Evolutionary conservation across 1,284 basidiomycete genomes (phyloP).

Genomic region (Apiotrichum mycotoxinovorans): DNA sequence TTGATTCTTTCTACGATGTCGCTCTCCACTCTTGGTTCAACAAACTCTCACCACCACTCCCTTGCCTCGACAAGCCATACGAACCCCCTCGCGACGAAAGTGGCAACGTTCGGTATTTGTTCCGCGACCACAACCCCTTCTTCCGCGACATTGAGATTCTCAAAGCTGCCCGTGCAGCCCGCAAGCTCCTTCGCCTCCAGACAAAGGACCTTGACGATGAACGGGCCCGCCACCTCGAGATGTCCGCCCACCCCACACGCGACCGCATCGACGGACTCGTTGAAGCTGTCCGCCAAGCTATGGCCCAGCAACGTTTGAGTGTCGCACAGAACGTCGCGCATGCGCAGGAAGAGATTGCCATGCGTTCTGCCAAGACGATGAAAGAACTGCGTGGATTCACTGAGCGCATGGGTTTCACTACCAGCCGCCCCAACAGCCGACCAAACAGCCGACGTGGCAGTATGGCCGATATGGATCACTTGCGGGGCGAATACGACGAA

Average conservation of each 20-base stretch:
- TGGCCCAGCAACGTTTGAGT: conserved; percentile 35
- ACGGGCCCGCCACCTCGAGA: conserved; percentile 17
- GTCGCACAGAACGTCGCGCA: conserved; percentile 33
- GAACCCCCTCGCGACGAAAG: conserved; percentile 44
- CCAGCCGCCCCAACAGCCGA: conserved; percentile 7
- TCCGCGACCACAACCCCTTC: conserved; percentile 56
- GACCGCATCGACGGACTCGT: conserved; percentile 31
- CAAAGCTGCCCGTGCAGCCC: conserved; percentile 53
- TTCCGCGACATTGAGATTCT: conserved; percentile 53
- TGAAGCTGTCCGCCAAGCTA: conserved; percentile 41
- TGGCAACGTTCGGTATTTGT: conserved; percentile 51
- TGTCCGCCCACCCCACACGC: conserved; percentile 16
- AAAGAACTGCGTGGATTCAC: conserved; percentile 39
- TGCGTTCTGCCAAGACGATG: conserved; percentile 39
- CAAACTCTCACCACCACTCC: conserved; percentile 17
- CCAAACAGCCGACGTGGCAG: conserved; percentile 12
- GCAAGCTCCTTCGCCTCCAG: conserved; percentile 47
- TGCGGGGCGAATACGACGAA: conserved; percentile 17
- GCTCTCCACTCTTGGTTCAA: conserved; percentile 61
- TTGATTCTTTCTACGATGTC: conserved; percentile 68
- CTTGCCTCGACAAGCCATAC: conserved; percentile 50
- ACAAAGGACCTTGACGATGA: conserved; percentile 41
- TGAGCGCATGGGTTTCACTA: conserved; percentile 24
- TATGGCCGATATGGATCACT: conserved; percentile 2
- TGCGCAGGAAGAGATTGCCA: conserved; percentile 41